phyloP scores from a whole-genome alignment of 352 stramenopile genomes.

The Chrysophaeum taylorii region DNA sequence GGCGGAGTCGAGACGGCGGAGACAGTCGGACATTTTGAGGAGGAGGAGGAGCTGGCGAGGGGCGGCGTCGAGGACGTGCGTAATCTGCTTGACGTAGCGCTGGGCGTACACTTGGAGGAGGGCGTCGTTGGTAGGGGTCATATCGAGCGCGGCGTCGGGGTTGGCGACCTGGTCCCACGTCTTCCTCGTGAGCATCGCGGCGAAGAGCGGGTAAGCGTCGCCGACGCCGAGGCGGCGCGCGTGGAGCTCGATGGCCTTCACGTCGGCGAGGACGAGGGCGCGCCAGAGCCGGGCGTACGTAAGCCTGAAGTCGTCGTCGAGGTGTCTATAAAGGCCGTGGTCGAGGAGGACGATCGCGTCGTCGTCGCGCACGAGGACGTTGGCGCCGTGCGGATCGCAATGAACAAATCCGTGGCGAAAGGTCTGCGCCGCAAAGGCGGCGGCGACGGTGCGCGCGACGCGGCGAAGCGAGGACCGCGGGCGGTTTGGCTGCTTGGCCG shows the following conservation, averaged over 20 bases:
- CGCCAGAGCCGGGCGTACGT: slow-evolving; percentile 88
- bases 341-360: slow-evolving; percentile 87
- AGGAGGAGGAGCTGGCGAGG: slow-evolving; percentile 54
- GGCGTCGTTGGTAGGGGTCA: slow-evolving; percentile 16
- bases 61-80: slow-evolving; percentile 47
- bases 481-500: slow-evolving; percentile 3
- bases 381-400: slow-evolving; percentile 83
- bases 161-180: slow-evolving; percentile 64
- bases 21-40: slow-evolving; percentile 68
- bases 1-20: slow-evolving; percentile 54
- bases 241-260: slow-evolving; percentile 47
- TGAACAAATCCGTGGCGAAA: slow-evolving; percentile 87
- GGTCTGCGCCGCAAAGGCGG: slow-evolving; percentile 82
- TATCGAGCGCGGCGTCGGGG: slow-evolving; percentile 34
- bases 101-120: slow-evolving; percentile 57
- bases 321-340: slow-evolving; percentile 86
- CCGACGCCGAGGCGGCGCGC: slow-evolving; percentile 52
- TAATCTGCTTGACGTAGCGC: slow-evolving; percentile 55
- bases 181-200: slow-evolving; percentile 61
- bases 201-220: slow-evolving; percentile 60
- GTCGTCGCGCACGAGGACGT: slow-evolving; percentile 37
- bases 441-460: background rate
- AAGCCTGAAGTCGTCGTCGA: slow-evolving; percentile 81
- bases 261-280: slow-evolving; percentile 78
- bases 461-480: slow-evolving; percentile 6